Percentiles rank a stretch among this genome's conserved stretches.
Evolutionary conservation across 78 protist genomes (phyloP).

Genomic region (Dictyostelium brefeldianum): DNA sequence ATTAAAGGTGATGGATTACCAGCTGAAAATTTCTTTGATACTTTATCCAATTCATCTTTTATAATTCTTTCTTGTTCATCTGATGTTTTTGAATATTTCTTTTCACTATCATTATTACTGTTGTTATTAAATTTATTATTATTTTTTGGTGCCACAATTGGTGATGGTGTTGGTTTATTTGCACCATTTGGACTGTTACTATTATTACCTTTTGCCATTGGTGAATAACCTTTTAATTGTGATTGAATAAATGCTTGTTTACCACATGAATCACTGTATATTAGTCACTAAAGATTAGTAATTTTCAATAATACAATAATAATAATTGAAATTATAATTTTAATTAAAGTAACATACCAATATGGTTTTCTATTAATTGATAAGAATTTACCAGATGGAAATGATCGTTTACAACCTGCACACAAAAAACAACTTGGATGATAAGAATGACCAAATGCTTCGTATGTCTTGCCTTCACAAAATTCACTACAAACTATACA

Average conservation of each 20-base stretch:
- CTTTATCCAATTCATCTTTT: conserved; percentile 50
- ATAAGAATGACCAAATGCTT: conserved; percentile 67
- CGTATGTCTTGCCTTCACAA: conserved; percentile 73
- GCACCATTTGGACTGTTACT: not conserved
- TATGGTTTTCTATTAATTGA: conserved; percentile 65
- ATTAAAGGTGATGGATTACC: not conserved
- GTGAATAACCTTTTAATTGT: conserved; percentile 61
- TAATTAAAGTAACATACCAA: conserved; percentile 30
- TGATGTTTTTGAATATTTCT: conserved; percentile 62
- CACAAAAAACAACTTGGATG: conserved; percentile 69
- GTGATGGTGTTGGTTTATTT: not conserved
- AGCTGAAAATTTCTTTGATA: conserved; percentile 31
- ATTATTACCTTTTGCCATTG: conserved; percentile 1
- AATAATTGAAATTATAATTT: not conserved
- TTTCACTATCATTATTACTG: conserved; percentile 8
- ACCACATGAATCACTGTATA: conserved; percentile 69
- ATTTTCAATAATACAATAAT: not conserved
- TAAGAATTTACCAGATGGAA: conserved; percentile 69
- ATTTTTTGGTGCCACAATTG: conserved; percentile 3
- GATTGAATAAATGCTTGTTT: conserved; percentile 62
- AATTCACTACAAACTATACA: conserved; percentile 50
- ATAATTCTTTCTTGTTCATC: conserved; percentile 65
- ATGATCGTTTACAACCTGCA: conserved; percentile 56
- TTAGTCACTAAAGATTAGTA: not conserved
- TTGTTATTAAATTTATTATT: not conserved